Percentiles rank a stretch among this genome's conserved stretches.
Evolutionary conservation across 1,284 basidiomycete genomes (phyloP).

Genomic region (Vanrija humicola): DNA sequence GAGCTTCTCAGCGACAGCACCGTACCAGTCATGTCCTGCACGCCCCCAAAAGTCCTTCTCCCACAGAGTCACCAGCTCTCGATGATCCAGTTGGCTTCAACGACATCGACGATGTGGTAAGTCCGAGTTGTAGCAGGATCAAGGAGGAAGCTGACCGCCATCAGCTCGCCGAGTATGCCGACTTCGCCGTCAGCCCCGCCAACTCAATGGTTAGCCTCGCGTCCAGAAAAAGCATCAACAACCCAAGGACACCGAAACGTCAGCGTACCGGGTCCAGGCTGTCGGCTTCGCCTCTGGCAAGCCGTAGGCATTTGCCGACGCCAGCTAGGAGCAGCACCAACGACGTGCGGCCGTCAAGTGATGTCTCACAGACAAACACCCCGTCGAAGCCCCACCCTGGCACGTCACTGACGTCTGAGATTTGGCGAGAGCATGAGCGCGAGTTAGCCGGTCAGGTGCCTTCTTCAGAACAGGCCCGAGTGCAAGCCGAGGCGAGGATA

Average conservation of each 20-base stretch:
- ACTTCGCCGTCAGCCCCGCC: not conserved
- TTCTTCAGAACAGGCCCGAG: too few species aligned
- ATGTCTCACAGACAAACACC: not conserved
- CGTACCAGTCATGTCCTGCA: not conserved
- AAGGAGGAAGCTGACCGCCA: not conserved
- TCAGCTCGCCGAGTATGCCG: not conserved
- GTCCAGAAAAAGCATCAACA: not conserved
- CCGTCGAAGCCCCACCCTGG: too few species aligned
- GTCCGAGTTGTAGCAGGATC: too few species aligned
- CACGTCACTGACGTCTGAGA: too few species aligned
- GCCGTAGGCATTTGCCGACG: not conserved
- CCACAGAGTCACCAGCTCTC: too few species aligned
- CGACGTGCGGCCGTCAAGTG: not conserved
- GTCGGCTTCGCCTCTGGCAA: not conserved
- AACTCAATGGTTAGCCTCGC: not conserved
- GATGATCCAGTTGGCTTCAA: not conserved
- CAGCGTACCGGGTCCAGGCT: not conserved
- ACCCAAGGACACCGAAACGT: not conserved
- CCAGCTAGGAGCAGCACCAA: not conserved
- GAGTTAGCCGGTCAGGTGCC: too few species aligned
- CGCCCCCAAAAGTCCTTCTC: too few species aligned
- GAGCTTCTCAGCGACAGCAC: too few species aligned
- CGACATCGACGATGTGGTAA: not conserved
- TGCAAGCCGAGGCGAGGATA: too few species aligned
- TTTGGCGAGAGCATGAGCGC: too few species aligned